Base-by-base conservation (phyloP, 177 flowering plant species). In the Vitis hybrid region DNA sequence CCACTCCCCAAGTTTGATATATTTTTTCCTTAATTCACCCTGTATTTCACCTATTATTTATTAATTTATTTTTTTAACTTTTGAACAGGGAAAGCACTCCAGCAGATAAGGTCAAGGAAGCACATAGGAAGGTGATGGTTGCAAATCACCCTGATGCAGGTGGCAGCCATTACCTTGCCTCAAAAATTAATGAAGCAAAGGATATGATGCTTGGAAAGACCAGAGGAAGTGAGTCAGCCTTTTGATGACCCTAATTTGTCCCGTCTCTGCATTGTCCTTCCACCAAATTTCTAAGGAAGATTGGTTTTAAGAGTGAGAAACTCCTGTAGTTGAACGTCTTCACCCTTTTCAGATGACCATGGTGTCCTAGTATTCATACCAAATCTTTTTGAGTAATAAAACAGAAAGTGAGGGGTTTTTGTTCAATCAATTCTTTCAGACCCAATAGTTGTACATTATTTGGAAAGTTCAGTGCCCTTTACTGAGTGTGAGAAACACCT, bases 91-190 rank as follows among this genome's bases (percentile, higher is more conserved):
- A 91, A 70, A 79, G 80, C 51, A 80, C 78, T 18, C 51, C 88
- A n/a, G 50, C 75, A 19, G 96, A 91, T 55, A 89, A 88, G 78
- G 82, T 91, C 6, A 87, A 76, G 76, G 93, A 88, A 79, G 96
- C 96, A 64, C 92, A 91, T 66, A 82, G 91, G 74, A 89, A 70
- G 75, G 89, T 91, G 74, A 89, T 91, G 97, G 85, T 84, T n/a
- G 92, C 93, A 66, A 91, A 89, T 78, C 97, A 89, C 73, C 93
- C 95, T 6, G 97, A 91, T 80, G 87, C 91, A 2, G 92, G 97
- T 23, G 93, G 97, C 26, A 91, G 93, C 75, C 89, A 86, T 82
- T 88, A 86, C 70, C 91, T 89, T 51, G 93, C 97, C 60, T 87
- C 88, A 2, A 88, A 91, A 78, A 88, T 91, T 62, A 88, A 86